Evolutionary conservation across 768 basidiomycete species (phyloP).

Genomic region (Inosperma sp.): DNA sequence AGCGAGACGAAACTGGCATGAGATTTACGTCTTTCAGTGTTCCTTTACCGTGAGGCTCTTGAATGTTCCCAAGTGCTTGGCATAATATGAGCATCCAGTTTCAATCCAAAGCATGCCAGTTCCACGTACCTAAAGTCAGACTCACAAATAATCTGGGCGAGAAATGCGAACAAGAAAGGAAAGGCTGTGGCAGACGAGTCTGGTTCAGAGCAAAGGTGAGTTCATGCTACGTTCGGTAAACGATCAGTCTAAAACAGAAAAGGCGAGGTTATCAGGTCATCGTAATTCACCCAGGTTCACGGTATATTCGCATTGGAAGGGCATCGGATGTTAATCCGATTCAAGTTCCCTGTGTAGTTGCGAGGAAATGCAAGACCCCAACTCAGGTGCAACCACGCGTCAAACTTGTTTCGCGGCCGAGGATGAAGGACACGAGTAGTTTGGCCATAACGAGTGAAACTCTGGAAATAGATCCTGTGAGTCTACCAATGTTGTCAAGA

Average conservation of each 20-base stretch:
- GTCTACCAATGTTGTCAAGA: conserved; percentile 18
- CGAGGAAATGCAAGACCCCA: conserved; percentile 51
- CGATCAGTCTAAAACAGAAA: conserved; percentile 20
- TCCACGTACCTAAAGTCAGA: conserved; percentile 78
- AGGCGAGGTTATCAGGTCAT: conserved; percentile 77
- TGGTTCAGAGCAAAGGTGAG: conserved; percentile 47
- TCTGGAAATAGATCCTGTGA: conserved; percentile 53
- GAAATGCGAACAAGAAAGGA: conserved; percentile 55
- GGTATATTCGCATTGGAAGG: conserved; percentile 66
- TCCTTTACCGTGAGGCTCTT: conserved; percentile 56
- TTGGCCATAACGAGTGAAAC: conserved; percentile 9
- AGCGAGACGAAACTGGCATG: conserved; percentile 77
- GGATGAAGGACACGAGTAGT: conserved; percentile 28
- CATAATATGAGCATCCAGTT: conserved; percentile 34
- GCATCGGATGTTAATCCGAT: conserved; percentile 76
- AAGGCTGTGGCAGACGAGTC: conserved; percentile 40
- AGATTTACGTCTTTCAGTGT: conserved; percentile 79
- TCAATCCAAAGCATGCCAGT: conserved; percentile 76
- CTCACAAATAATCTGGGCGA: conserved; percentile 65
- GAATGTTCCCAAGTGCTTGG: not conserved
- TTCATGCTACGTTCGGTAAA: conserved; percentile 13
- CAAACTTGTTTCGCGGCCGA: conserved; percentile 54
- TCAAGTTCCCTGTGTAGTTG: conserved; percentile 65
- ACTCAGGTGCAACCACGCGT: conserved; percentile 41
- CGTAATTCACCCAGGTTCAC: conserved; percentile 77